A percentile compares a stretch with the other conserved stretches of the same genome.
These are phyloP conservation scores for Stagonosporopsis chrysanthemi DNA, from an alignment of 2,329 filamentous ascomycete genomes.

Conservation along the genomic window DNA sequence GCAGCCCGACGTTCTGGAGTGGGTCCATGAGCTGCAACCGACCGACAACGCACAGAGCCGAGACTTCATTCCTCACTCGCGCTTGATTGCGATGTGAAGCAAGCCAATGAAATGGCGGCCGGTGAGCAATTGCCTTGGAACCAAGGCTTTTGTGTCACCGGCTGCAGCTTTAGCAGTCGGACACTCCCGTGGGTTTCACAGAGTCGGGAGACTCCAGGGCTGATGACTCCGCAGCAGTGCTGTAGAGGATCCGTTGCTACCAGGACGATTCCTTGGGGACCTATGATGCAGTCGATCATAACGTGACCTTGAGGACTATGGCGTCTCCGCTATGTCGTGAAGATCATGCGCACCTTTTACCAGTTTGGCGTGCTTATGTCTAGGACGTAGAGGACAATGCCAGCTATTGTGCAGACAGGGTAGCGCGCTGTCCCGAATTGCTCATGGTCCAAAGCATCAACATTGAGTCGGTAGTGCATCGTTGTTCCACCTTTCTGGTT, in stretches of 20 bases:
- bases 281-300: background rate
- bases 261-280: background rate
- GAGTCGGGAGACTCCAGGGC: background rate
- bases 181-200: constrained; percentile 1
- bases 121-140: constrained; percentile 33
- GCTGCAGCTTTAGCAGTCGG: constrained; percentile 6
- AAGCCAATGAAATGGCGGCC: constrained; percentile 30
- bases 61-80: constrained; percentile 31
- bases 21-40: constrained; percentile 31
- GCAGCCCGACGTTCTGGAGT: constrained; percentile 28
- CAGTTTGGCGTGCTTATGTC: background rate
- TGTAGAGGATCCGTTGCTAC: background rate
- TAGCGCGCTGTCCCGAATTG: background rate
- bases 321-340: background rate
- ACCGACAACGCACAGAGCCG: constrained; percentile 46
- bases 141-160: constrained; percentile 30
- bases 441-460: background rate
- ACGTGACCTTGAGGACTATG: background rate
- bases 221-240: background rate
- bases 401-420: background rate
- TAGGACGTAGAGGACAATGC: constrained; percentile 4
- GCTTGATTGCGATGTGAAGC: constrained; percentile 28
- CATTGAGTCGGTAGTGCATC: background rate
- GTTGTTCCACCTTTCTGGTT: too few species aligned
- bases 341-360: constrained; percentile 6